phyloP scores from a whole-genome alignment of 345 rosid species.

The Populus tremula region DNA sequence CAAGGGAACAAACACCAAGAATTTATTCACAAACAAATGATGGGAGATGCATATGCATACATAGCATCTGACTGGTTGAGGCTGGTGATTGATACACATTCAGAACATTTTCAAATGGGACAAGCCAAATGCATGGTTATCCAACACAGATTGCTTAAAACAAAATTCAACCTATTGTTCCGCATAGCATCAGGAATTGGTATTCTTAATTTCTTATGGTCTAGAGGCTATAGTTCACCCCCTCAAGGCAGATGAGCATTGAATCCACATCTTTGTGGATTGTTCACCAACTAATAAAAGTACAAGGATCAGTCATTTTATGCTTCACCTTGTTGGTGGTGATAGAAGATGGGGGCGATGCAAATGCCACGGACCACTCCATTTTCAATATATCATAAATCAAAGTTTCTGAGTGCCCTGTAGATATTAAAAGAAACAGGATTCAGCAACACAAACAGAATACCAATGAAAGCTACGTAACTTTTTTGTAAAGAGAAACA shows the following conservation, averaged over 20 bases:
- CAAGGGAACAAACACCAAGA: background rate
- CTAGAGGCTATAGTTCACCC: background rate
- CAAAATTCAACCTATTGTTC: background rate
- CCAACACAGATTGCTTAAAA: background rate
- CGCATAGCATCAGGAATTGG: too few species aligned
- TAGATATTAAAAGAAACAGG: constrained; percentile 6
- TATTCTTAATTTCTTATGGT: background rate
- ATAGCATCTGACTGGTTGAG: background rate
- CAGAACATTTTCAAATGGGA: background rate
- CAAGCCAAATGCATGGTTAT: background rate
- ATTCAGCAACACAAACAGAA: background rate
- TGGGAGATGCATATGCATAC: background rate
- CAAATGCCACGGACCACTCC: constrained; percentile 81
- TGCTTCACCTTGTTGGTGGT: constrained; percentile 62
- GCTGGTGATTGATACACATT: background rate
- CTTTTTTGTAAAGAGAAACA: background rate
- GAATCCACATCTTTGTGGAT: background rate
- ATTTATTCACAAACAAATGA: background rate
- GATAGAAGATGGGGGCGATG: constrained; percentile 70
- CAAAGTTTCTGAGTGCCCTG: constrained; percentile 91
- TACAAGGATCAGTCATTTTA: background rate
- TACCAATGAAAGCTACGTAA: background rate
- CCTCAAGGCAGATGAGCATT: background rate
- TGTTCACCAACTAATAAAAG: background rate
- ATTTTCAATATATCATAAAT: constrained; percentile 66